phyloP scores from a whole-genome alignment of 2,329 filamentous ascomycete species.

The Madurella mycetomatis region DNA sequence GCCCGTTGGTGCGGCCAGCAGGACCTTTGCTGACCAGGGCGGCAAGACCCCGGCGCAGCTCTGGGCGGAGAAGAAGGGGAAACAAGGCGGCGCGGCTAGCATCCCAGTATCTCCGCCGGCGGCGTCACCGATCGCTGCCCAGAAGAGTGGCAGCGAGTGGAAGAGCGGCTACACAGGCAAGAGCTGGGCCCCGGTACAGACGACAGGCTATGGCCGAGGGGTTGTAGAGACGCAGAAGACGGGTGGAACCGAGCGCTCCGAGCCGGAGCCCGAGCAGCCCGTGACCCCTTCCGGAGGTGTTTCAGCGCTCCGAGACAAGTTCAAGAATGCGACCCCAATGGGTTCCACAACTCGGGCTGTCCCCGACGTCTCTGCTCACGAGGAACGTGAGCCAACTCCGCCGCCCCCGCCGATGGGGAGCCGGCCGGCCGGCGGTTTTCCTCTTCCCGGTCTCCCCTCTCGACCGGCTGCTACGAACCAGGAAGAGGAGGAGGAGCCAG shows the following conservation, averaged over 20 bases:
- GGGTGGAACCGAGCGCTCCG: conserved; percentile 47
- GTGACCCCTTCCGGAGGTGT: conserved; percentile 60
- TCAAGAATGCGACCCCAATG: conserved; percentile 72
- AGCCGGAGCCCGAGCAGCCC: conserved; percentile 43
- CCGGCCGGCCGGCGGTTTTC: conserved; percentile 70
- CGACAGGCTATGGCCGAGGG: conserved; percentile 64
- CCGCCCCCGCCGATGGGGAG: conserved; percentile 59
- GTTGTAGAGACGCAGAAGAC: conserved; percentile 59
- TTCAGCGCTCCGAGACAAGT: conserved; percentile 73
- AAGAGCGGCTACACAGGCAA: conserved; percentile 90
- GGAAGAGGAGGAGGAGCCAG: conserved; percentile 50
- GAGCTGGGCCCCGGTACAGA: conserved; percentile 81
- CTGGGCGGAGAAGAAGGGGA: conserved; percentile 96
- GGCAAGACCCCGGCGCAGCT: conserved; percentile 96
- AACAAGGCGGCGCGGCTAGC: conserved; percentile 56
- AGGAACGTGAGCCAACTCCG: conserved; percentile 50
- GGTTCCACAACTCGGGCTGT: conserved; percentile 41
- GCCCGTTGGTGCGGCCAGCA: conserved; percentile 74
- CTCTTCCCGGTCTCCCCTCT: conserved; percentile 71
- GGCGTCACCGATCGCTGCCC: conserved; percentile 56
- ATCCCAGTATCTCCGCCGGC: conserved; percentile 43
- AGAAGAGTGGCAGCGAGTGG: conserved; percentile 77
- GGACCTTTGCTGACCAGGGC: conserved; percentile 89
- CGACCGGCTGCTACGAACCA: conserved; percentile 53
- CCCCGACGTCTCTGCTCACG: conserved; percentile 35